These are phyloP conservation scores for Termitomyces sp. DNA, from an alignment of 1,284 basidiomycete genomes.

Conservation along the genomic window DNA sequence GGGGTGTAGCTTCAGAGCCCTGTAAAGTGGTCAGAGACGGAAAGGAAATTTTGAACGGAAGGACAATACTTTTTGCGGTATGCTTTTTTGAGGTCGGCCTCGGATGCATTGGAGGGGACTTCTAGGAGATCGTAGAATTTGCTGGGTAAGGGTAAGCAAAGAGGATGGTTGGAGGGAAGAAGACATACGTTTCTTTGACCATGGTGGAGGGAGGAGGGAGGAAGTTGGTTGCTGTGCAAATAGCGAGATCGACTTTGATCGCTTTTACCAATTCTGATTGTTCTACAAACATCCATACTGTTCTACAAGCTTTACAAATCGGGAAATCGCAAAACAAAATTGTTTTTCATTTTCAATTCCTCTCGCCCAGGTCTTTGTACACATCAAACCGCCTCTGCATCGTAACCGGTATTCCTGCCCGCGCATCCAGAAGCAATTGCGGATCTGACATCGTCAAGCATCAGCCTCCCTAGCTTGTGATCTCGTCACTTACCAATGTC, in stretches of 20 bases:
- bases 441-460: conserved; percentile 51
- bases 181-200: conserved; percentile 65
- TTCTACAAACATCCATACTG: conserved; percentile 38
- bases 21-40: conserved; percentile 28
- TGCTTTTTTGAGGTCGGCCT: conserved; percentile 88
- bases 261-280: conserved; percentile 26
- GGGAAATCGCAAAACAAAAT: conserved; percentile 19
- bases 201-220: conserved; percentile 32
- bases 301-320: conserved; percentile 36
- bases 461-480: background rate
- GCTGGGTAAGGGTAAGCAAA: conserved; percentile 33
- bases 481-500: conserved; percentile 67
- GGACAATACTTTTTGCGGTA: conserved; percentile 82
- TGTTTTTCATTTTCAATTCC: background rate
- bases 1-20: conserved; percentile 87
- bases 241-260: conserved; percentile 12
- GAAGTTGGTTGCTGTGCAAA: conserved; percentile 22
- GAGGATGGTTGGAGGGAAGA: background rate
- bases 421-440: conserved; percentile 59
- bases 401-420: conserved; percentile 84
- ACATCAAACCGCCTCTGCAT: conserved; percentile 89
- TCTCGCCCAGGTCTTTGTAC: conserved; percentile 68
- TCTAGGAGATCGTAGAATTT: conserved; percentile 91
- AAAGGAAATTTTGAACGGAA: background rate
- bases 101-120: conserved; percentile 70